phyloP scores from a whole-genome alignment of 208 protist species.

The Leishmania lainsoni region DNA sequence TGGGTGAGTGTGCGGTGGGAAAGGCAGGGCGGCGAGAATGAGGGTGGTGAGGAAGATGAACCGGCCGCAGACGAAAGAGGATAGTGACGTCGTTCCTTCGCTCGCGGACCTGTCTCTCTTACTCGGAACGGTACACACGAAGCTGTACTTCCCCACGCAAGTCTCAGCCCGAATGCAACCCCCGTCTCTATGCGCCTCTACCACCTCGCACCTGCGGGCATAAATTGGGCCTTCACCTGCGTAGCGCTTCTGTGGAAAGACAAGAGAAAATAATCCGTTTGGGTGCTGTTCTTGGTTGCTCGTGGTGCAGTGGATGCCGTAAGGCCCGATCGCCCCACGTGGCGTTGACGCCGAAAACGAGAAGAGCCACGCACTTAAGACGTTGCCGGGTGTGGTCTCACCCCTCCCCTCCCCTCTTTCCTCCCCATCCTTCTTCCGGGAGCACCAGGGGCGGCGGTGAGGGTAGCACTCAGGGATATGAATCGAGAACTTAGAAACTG shows the following conservation, averaged over 20 bases:
- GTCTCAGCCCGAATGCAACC: not conserved
- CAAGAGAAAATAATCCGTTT: not conserved
- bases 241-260: not conserved
- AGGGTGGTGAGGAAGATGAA: not conserved
- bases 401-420: not conserved
- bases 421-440: no score
- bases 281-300: not conserved
- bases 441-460: not conserved
- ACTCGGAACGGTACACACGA: not conserved
- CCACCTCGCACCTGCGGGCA: not conserved
- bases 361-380: not conserved
- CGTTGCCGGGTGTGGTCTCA: not conserved
- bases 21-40: not conserved
- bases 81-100: not conserved
- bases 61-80: slow-evolving; percentile 3
- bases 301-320: not conserved
- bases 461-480: not conserved
- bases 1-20: not conserved
- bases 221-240: not conserved
- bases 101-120: not conserved
- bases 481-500: not conserved
- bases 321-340: not conserved
- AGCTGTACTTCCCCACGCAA: not conserved
- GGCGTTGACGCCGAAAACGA: not conserved
- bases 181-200: not conserved